These are phyloP conservation scores for Cladophialophora exuberans DNA, from an alignment of 2,329 filamentous ascomycete genomes.

Conservation along the genomic window DNA sequence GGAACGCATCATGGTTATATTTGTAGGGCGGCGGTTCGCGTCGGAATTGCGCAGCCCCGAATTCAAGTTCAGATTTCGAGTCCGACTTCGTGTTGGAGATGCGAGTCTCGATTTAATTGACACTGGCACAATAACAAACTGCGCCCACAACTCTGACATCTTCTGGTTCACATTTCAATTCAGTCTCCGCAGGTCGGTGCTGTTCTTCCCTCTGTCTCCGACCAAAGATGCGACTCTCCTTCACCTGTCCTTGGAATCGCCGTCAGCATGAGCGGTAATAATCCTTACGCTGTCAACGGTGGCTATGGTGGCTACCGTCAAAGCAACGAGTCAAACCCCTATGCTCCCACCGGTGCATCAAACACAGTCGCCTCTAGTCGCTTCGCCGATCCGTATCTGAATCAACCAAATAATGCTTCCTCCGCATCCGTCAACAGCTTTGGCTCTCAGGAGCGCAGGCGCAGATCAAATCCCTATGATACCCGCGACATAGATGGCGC, in stretches of 20 bases:
- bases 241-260: neutral
- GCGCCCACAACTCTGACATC: too few species aligned
- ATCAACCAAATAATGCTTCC: conserved; percentile 30
- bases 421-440: conserved; percentile 32
- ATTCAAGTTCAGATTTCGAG: too few species aligned
- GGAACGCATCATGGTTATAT: too few species aligned
- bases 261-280: conserved; percentile 25
- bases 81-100: too few species aligned
- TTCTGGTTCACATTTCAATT: neutral
- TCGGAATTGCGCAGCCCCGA: too few species aligned
- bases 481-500: conserved; percentile 28
- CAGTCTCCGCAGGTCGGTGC: neutral
- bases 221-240: conserved; percentile 13
- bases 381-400: conserved; percentile 29
- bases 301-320: conserved; percentile 21
- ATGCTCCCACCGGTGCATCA: conserved; percentile 25
- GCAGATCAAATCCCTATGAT: conserved; percentile 31
- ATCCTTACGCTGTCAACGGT: conserved; percentile 29
- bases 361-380: conserved; percentile 23
- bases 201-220: neutral
- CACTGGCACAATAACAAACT: too few species aligned
- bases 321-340: conserved; percentile 27
- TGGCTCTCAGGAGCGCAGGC: conserved; percentile 29
- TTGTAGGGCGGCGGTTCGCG: too few species aligned
- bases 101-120: too few species aligned